phyloP scores from a whole-genome alignment of 2,329 filamentous ascomycete species.

The Alternaria solani region DNA sequence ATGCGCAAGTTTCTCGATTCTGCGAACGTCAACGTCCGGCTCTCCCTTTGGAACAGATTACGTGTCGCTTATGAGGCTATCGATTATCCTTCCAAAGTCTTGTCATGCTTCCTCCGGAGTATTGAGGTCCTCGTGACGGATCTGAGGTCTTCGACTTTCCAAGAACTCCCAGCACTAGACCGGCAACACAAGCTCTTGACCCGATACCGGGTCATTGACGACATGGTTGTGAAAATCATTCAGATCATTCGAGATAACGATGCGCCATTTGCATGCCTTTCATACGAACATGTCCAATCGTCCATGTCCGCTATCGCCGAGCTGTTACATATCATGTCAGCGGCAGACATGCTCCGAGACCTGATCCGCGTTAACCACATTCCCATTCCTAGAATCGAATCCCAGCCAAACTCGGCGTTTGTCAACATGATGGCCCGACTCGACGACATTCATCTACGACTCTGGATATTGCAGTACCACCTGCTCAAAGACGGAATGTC shows the following conservation, averaged over 20 bases:
- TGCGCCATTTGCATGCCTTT: conserved; percentile 81
- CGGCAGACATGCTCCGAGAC: conserved; percentile 83
- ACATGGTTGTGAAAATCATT: conserved; percentile 76
- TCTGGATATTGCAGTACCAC: conserved; percentile 87
- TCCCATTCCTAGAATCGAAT: conserved; percentile 66
- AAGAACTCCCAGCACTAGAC: conserved; percentile 65
- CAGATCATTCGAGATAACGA: conserved; percentile 70
- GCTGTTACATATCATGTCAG: conserved; percentile 78
- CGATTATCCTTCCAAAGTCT: conserved; percentile 83
- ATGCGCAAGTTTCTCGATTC: conserved; percentile 85
- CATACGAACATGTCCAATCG: conserved; percentile 77
- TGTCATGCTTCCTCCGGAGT: conserved; percentile 85
- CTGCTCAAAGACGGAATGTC: conserved; percentile 77
- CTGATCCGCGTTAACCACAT: conserved; percentile 80
- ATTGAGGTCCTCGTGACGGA: conserved; percentile 83
- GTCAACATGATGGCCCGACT: conserved; percentile 70
- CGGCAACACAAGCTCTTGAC: conserved; percentile 76
- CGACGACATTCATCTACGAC: conserved; percentile 84
- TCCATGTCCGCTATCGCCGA: conserved; percentile 76
- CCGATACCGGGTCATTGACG: conserved; percentile 80
- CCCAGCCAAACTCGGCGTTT: conserved; percentile 53
- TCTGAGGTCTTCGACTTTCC: conserved; percentile 66
- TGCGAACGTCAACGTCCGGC: conserved; percentile 80
- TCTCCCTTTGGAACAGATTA: conserved; percentile 92
- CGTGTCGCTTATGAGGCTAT: conserved; percentile 88